A percentile compares a stretch with the other conserved stretches of the same genome.
Evolutionary conservation across 768 basidiomycete species (phyloP).

Genomic region (Calocybe gangraenosa): DNA sequence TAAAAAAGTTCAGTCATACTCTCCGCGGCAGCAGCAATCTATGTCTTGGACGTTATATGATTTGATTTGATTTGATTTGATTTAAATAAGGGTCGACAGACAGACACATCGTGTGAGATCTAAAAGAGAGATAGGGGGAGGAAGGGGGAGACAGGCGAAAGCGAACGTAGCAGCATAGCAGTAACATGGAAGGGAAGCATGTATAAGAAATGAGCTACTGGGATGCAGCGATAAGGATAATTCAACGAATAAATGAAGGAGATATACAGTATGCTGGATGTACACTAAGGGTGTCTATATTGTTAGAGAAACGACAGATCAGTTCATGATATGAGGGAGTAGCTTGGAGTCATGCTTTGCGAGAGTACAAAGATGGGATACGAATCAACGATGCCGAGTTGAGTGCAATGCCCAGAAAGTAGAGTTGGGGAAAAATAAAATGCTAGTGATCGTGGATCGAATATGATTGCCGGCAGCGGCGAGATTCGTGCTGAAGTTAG

Average conservation of each 20-base stretch:
- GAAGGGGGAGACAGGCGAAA: slow-evolving; percentile 4
- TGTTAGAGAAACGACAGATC: not conserved
- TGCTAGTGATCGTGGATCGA: too few relatives aligned
- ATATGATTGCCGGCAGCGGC: too few relatives aligned
- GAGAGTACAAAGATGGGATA: too few relatives aligned
- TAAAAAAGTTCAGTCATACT: slow-evolving; percentile 4
- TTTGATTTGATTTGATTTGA: too few relatives aligned
- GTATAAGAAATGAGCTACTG: not conserved
- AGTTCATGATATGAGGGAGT: too few relatives aligned
- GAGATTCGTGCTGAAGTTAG: too few relatives aligned
- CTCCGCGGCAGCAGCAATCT: too few relatives aligned
- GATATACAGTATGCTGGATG: slow-evolving; percentile 10
- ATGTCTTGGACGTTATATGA: too few relatives aligned
- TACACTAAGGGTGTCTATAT: not conserved
- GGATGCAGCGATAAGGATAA: slow-evolving; percentile 14
- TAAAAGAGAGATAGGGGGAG: not conserved
- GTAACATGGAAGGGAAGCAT: slow-evolving; percentile 5
- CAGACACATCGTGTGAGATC: slow-evolving; percentile 1
- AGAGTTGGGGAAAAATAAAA: too few relatives aligned
- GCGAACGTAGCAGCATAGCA: slow-evolving; percentile 4
- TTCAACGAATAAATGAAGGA: slow-evolving; percentile 26
- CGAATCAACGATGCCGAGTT: too few relatives aligned
- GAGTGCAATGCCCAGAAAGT: too few relatives aligned
- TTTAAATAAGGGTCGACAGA: slow-evolving; percentile 6
- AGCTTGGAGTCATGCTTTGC: too few relatives aligned